These are phyloP conservation scores for Saksenaea vasiformis DNA, from an alignment of 371 early-diverging fungal species.

Conservation along the genomic window DNA sequence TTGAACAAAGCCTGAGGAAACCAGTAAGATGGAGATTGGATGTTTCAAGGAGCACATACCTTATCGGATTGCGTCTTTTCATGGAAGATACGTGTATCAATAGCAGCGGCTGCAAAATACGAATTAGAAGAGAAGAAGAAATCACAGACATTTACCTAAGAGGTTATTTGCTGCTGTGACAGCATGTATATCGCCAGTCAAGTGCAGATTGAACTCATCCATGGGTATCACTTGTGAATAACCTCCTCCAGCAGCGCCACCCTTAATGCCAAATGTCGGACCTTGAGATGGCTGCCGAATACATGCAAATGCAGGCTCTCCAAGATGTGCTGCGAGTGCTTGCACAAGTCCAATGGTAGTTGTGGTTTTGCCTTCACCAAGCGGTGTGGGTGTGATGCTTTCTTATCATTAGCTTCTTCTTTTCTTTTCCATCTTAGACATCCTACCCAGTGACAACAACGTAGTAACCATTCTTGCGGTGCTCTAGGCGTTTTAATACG, in stretches of 20 bases:
- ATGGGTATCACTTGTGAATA: slow-evolving; percentile 97
- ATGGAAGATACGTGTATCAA: slow-evolving; percentile 95
- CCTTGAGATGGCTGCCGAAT: slow-evolving; percentile 96
- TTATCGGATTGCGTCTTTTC: slow-evolving; percentile 85
- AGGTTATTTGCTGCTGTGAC: slow-evolving; percentile 95
- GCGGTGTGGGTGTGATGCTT: slow-evolving; percentile 92
- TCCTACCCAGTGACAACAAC: slow-evolving; percentile 86
- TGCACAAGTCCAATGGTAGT: slow-evolving; percentile 91
- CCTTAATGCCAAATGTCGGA: slow-evolving; percentile 97
- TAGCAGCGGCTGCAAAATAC: slow-evolving; percentile 74
- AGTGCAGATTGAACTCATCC: slow-evolving; percentile 95
- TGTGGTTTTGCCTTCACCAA: slow-evolving; percentile 96
- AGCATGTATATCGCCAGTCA: slow-evolving; percentile 97
- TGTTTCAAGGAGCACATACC: neutral
- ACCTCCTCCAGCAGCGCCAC: slow-evolving; percentile 96
- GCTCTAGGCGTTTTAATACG: slow-evolving; percentile 76
- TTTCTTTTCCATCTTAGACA: neutral
- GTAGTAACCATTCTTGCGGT: slow-evolving; percentile 80
- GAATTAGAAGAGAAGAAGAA: slow-evolving; percentile 2
- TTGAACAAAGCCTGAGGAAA: slow-evolving; percentile 68
- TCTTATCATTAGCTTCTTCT: neutral
- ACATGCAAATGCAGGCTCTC: slow-evolving; percentile 85
- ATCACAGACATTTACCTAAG: slow-evolving; percentile 24
- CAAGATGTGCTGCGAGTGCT: slow-evolving; percentile 88
- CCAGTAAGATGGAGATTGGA: neutral